Evolutionary conservation across 2,329 filamentous ascomycete genomes (phyloP).

Genomic region (Fusarium odoratissimum): DNA sequence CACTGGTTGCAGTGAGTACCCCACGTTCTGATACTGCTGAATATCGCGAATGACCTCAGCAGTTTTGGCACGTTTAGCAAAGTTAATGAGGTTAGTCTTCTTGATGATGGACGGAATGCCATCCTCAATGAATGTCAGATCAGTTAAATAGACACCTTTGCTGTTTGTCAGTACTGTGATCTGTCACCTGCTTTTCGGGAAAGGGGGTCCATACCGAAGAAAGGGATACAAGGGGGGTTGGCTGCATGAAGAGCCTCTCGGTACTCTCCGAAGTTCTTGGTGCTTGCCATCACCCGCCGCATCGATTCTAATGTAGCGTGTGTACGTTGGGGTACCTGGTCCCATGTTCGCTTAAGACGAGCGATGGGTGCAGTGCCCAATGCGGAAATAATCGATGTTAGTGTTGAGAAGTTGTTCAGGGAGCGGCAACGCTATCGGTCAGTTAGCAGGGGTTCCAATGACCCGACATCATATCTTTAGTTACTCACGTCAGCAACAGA

Average conservation of each 20-base stretch:
- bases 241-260: conserved; percentile 91
- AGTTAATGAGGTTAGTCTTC: conserved; percentile 97
- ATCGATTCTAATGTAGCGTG: conserved; percentile 85
- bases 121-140: conserved; percentile 98
- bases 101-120: conserved; percentile 97
- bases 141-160: conserved; percentile 91
- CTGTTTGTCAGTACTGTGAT: conserved; percentile 14
- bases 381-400: conserved; percentile 97
- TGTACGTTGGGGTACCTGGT: conserved; percentile 88
- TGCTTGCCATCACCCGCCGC: conserved; percentile 95
- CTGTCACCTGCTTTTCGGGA: not conserved
- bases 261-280: conserved; percentile 98
- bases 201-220: conserved; percentile 77
- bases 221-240: conserved; percentile 97
- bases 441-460: conserved; percentile 23
- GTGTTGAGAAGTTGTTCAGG: conserved; percentile 96
- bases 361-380: conserved; percentile 95
- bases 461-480: not conserved
- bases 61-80: conserved; percentile 97
- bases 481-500: conserved; percentile 88
- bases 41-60: conserved; percentile 98
- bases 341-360: conserved; percentile 92
- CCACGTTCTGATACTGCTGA: conserved; percentile 97
- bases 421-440: conserved; percentile 82
- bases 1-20: conserved; percentile 91